phyloP scores from a whole-genome alignment of 2,329 filamentous ascomycete genomes.

The Fusarium nygamai region DNA sequence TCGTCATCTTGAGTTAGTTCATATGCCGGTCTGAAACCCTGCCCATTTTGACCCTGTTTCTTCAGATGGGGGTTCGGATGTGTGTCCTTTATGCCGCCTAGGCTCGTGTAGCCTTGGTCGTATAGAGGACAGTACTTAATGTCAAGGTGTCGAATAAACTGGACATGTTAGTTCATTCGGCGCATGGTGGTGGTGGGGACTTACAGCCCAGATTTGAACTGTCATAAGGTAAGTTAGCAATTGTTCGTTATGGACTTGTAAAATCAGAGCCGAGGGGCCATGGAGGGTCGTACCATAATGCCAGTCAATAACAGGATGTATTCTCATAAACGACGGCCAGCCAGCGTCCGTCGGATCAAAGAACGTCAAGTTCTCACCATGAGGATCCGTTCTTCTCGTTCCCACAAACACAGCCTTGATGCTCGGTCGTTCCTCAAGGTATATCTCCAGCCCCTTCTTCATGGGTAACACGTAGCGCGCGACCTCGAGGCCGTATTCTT shows the following conservation, averaged over 20 bases:
- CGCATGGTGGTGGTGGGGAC: slow-evolving; percentile 47
- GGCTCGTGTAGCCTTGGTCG: slow-evolving; percentile 86
- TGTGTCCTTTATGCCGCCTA: slow-evolving; percentile 92
- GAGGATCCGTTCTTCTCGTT: slow-evolving; percentile 92
- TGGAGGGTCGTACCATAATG: slow-evolving; percentile 68
- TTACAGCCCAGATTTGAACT: slow-evolving; percentile 88
- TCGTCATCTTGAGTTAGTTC: slow-evolving; percentile 78
- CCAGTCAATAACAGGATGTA: slow-evolving; percentile 98
- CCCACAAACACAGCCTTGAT: slow-evolving; percentile 68
- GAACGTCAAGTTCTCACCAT: slow-evolving; percentile 79
- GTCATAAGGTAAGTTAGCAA: background rate
- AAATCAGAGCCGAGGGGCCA: too few species aligned
- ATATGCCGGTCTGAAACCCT: slow-evolving; percentile 75
- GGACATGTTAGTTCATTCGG: slow-evolving; percentile 20
- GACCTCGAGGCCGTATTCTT: slow-evolving; percentile 78
- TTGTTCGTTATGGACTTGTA: too few species aligned
- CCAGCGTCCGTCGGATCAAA: slow-evolving; percentile 89
- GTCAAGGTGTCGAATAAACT: slow-evolving; percentile 82
- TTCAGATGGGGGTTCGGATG: slow-evolving; percentile 77
- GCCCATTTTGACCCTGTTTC: slow-evolving; percentile 28
- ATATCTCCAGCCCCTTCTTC: slow-evolving; percentile 81
- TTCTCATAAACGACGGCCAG: slow-evolving; percentile 92
- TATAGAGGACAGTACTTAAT: slow-evolving; percentile 90
- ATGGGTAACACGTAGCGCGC: slow-evolving; percentile 81
- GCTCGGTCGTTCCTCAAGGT: slow-evolving; percentile 70